Evolutionary conservation across 2,329 filamentous ascomycete species (phyloP).

Genomic region (Fulvia fulva): DNA sequence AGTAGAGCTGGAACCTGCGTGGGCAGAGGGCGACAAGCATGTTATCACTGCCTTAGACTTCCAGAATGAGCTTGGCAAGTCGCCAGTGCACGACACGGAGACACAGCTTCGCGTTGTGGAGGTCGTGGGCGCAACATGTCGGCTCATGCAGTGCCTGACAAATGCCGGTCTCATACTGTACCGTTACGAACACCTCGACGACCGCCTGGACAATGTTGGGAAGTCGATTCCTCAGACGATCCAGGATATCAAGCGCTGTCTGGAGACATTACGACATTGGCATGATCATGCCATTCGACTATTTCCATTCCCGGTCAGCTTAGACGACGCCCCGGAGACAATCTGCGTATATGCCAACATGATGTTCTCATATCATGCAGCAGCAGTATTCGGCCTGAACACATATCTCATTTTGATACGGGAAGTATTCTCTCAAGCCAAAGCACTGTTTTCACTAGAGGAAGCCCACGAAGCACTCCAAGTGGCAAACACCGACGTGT

Average conservation of each 20-base stretch:
- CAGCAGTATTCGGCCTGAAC: slow-evolving; percentile 20
- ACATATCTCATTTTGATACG: slow-evolving; percentile 20
- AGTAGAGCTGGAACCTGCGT: slow-evolving; percentile 13
- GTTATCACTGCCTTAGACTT: slow-evolving; percentile 18
- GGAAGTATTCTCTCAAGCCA: slow-evolving; percentile 14
- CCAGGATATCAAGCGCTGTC: slow-evolving; percentile 14
- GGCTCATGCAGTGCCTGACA: slow-evolving; percentile 19
- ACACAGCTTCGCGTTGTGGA: slow-evolving; percentile 23
- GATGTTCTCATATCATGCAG: slow-evolving; percentile 24
- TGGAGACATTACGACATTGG: slow-evolving; percentile 18
- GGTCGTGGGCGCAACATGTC: slow-evolving; percentile 16
- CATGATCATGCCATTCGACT: slow-evolving; percentile 18
- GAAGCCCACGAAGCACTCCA: slow-evolving; percentile 19
- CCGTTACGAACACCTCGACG: slow-evolving; percentile 18
- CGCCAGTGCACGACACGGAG: slow-evolving; percentile 20
- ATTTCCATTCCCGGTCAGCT: slow-evolving; percentile 20
- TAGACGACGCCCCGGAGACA: slow-evolving; percentile 20
- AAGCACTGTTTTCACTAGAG: slow-evolving; percentile 18
- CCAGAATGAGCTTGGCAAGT: slow-evolving; percentile 18
- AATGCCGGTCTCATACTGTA: slow-evolving; percentile 18
- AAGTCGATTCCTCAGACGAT: slow-evolving; percentile 12
- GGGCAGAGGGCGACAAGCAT: slow-evolving; percentile 20
- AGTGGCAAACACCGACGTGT: slow-evolving; percentile 19
- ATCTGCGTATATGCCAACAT: slow-evolving; percentile 23
- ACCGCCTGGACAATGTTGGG: slow-evolving; percentile 17